Base-by-base conservation (phyloP, 2,329 filamentous ascomycete genomes). In the Pseudohalonectria lignicola region DNA sequence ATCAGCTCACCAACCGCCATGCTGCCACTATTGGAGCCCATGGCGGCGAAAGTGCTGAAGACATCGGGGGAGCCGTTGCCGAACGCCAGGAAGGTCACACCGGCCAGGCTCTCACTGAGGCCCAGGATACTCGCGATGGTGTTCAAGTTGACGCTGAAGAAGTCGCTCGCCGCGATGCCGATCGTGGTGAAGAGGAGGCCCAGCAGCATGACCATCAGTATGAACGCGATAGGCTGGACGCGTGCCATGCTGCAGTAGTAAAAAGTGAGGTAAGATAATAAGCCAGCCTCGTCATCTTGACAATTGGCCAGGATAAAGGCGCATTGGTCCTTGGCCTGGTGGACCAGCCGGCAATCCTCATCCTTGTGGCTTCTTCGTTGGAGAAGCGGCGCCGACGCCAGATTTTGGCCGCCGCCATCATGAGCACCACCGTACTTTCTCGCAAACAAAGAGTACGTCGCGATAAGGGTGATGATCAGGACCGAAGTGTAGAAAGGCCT, bases 31-130 rank as follows among this genome's bases (percentile, higher is more conserved):
- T 96, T 86, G 18, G 88, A 94, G 52, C 80, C 81, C 86, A 98
- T 96, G 48, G 92, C 93, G 13, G 92, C 92, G 62, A 98, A 96
- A 2, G 92, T 98, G 47, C 88, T 95, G 60, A 98, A 98, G 33
- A 98, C 88, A 60, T 98, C 92, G 2, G 92, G 92, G 44, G 90
- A 96, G 37, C 92, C 92, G 65, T 98, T 98, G 46, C 92, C 92
- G 60, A 98, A 93, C 8, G 92, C 92, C 37, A 98, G 65, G 52
- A 98, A 94, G 1, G 92, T 98, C 20, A 98, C 93, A 26, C 92
- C 92, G 0, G 92, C 87, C 60, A 98, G 72, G 57, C 86, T 96
- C 64, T 98, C 88, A 57, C 88, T 95, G 66, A 98, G 81, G 16
- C 90, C 88, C 20, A 96, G 69, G 37, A 95, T 77, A 40, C 73